Evolutionary conservation across 2,329 filamentous ascomycete species (phyloP), one percentile per base, ranked within the genome.

Genomic region (Claviceps arundinis): DNA sequence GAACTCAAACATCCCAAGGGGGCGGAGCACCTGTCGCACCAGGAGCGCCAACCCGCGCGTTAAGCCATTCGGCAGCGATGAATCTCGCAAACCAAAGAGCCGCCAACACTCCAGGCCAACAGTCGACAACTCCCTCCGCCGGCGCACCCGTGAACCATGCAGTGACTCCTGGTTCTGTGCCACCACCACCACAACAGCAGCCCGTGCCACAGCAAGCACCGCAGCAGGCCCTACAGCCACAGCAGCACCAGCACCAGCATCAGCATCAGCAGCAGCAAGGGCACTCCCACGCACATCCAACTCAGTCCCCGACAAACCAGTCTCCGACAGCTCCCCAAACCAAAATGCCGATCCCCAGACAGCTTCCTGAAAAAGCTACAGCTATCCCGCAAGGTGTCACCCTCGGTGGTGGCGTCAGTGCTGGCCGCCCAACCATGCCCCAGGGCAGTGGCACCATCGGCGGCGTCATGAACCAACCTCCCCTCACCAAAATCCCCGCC

Each of bases 381-480:
- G 76, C 81, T 50, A 75, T 84, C 44, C 87, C 88, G 4, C 77
- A 82, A 55, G 84, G 89, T 2, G 89, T 95, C 22, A 67, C 76
- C 11, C 84, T 91, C 37, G 74, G 72, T 17, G 77, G 76, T n/a
- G 82, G 77, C 41, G 72, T 77, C 19, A 71, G 80, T 69, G 57
- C 80, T 71, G 64, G 79, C 70, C 83, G 93, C 7, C 93, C 93
- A n/a, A 95, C 91, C 0, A 78, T 93, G 62, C 83, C 82, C 17
- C 85, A 85, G 48, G 89, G 89, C 22, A 83, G 81, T 50, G 87
- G 86, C 56, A 82, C 82, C 6, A 78, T 85, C 1, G 85, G 85
- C 50, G 89, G 89, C 50, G 84, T 93, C 48, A 87, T 96, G 77
- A 84, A 84, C 50, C 89, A 95, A 62, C 90, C 93, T 0, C 87